These are phyloP conservation scores for Lithohypha guttulata DNA, from an alignment of 2,329 filamentous ascomycete genomes.

Conservation along the genomic window DNA sequence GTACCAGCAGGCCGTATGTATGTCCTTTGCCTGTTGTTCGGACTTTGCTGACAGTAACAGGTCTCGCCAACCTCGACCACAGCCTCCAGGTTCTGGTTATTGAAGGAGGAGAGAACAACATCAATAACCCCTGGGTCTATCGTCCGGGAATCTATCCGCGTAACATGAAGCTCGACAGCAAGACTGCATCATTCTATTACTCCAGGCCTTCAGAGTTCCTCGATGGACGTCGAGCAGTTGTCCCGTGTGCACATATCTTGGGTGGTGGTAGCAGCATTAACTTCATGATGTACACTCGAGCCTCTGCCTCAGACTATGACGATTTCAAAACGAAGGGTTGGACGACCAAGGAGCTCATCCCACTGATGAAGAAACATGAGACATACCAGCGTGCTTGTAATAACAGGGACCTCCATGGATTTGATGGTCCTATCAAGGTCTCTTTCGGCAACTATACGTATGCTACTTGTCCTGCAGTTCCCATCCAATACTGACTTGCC, in stretches of 20 bases:
- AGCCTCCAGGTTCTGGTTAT: constrained; percentile 61
- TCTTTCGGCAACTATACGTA: constrained; percentile 65
- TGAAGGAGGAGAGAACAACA: constrained; percentile 60
- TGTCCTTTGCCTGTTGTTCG: constrained; percentile 28
- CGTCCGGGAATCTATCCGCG: constrained; percentile 65
- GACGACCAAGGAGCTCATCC: constrained; percentile 63
- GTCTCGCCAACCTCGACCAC: constrained; percentile 62
- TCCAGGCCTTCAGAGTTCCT: constrained; percentile 64
- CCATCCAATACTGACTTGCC: not conserved
- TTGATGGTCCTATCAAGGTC: constrained; percentile 71
- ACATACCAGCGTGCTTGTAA: constrained; percentile 59
- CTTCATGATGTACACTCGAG: constrained; percentile 66
- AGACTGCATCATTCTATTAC: constrained; percentile 73
- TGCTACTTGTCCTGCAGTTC: not conserved
- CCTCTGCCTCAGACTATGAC: constrained; percentile 57
- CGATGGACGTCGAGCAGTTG: constrained; percentile 58
- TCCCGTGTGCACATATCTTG: constrained; percentile 63
- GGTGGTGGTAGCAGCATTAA: constrained; percentile 67
- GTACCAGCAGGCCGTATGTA: constrained; percentile 29
- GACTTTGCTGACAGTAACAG: constrained; percentile 31
- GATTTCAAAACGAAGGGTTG: constrained; percentile 73
- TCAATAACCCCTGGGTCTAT: constrained; percentile 69
- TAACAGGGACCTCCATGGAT: constrained; percentile 57
- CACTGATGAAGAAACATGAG: constrained; percentile 71
- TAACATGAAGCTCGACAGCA: constrained; percentile 67